phyloP scores from a whole-genome alignment of 768 basidiomycete species.

The Suillus occidentalis region DNA sequence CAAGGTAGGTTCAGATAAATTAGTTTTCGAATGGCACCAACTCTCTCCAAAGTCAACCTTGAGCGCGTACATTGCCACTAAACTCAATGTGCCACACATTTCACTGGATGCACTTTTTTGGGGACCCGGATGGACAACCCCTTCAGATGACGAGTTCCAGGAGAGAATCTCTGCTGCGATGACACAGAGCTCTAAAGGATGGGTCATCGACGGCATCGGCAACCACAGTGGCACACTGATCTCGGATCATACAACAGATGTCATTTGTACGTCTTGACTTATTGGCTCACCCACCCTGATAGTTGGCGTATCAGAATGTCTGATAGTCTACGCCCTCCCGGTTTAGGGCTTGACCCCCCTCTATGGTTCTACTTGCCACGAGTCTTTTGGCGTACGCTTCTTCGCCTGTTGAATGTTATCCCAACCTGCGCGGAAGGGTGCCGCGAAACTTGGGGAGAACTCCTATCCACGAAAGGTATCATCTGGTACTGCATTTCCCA shows the following conservation, averaged over 20 bases:
- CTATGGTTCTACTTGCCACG: slow-evolving; percentile 61
- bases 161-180: slow-evolving; percentile 22
- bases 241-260: slow-evolving; percentile 44
- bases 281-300: not conserved
- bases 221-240: slow-evolving; percentile 32
- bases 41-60: slow-evolving; percentile 44
- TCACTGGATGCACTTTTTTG: slow-evolving; percentile 49
- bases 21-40: not conserved
- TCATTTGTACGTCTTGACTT: slow-evolving; percentile 46
- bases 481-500: slow-evolving; percentile 50
- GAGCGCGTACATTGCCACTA: slow-evolving; percentile 40
- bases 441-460: slow-evolving; percentile 37
- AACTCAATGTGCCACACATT: slow-evolving; percentile 47
- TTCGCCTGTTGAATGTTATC: slow-evolving; percentile 37
- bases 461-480: slow-evolving; percentile 49
- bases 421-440: slow-evolving; percentile 52
- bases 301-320: not conserved
- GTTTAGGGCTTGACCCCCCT: slow-evolving; percentile 68
- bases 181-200: slow-evolving; percentile 37
- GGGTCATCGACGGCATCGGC: slow-evolving; percentile 58
- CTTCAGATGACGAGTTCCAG: slow-evolving; percentile 28
- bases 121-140: slow-evolving; percentile 47
- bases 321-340: not conserved
- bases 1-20: slow-evolving; percentile 32
- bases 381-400: slow-evolving; percentile 51